Base-by-base conservation (phyloP, 768 basidiomycete genomes). In the Termitomyces sp. region DNA sequence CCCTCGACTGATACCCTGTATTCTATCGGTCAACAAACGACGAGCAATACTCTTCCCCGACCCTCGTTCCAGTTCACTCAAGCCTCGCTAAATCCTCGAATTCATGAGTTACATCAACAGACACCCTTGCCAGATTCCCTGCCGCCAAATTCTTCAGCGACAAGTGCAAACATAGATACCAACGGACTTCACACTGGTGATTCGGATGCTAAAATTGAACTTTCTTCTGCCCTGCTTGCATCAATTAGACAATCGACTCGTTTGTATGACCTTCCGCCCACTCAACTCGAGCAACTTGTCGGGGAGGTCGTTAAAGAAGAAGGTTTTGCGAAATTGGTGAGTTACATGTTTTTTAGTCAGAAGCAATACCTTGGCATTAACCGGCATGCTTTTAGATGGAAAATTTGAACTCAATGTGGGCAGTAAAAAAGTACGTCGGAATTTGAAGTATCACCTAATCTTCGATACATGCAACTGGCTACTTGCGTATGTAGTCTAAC, bases 271-370 rank as follows among this genome's bases (percentile, higher is more conserved):
- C 68, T 89, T 27, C 68, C 86, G 24, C 72, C 68, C 34, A 56
- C 68, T 12, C 74, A 79, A 7, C 77, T 91, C 13, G 86, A 89
- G 63, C 69, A 70, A 46, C 66, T 87, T 2, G 77, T 90, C 18
- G 76, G 78, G 12, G 77, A 84, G 27, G 78, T 90, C 24, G 76
- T 90, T 18, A 79, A 83, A 53, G 88, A 91, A 67, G 85, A 94
- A 53, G 85, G 92, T 7, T 93, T 97, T 65, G 70, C 78, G 13
- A 79, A 81, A 61, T 76, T 98, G 81, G 92, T 90, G 63, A 59
- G 81, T 60, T 14, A 22, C 9, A 69, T 31, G 49, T 46, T 26
- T 46, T 42, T 14, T 44, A 24, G 20, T 16, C 14, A 1, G 9
- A 22, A 16, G 12, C 16, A 41, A 34, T 20, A 5, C 14, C 26